Conservation (phyloP, 2,329 filamentous ascomycete genomes). For the Whalleya microplaca region DNA sequence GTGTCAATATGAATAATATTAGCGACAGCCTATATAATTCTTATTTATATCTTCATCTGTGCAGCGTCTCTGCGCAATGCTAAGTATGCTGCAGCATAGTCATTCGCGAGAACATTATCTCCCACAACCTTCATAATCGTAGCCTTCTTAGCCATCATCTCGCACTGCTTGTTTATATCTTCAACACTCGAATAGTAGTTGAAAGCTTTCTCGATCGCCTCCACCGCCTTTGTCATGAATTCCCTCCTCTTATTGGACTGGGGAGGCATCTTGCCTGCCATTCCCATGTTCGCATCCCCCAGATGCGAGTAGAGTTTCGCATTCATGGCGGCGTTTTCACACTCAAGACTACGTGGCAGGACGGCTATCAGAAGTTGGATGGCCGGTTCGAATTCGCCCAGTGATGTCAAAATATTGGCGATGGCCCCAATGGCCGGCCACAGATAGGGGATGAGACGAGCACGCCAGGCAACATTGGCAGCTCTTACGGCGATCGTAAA, state of each 20-base stretch:
- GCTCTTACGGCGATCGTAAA: conserved; percentile 80
- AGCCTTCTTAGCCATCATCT: conserved; percentile 82
- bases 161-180: conserved; percentile 71
- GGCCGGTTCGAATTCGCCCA: conserved; percentile 73
- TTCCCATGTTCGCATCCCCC: conserved; percentile 78
- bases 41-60: conserved; percentile 27
- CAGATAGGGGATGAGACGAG: conserved; percentile 68
- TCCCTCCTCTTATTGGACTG: conserved; percentile 54
- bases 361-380: conserved; percentile 66
- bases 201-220: conserved; percentile 66
- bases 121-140: conserved; percentile 73
- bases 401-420: conserved; percentile 67
- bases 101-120: conserved; percentile 65
- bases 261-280: conserved; percentile 60
- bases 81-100: conserved; percentile 68
- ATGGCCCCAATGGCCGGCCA: conserved; percentile 74
- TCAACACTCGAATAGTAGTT: conserved; percentile 68
- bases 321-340: conserved; percentile 62
- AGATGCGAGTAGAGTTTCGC: conserved; percentile 72
- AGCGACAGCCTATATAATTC: neutral
- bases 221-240: conserved; percentile 60
- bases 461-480: conserved; percentile 72
- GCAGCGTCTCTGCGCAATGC: conserved; percentile 53
- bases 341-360: conserved; percentile 77
- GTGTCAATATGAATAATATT: neutral